Evolutionary conservation across 176 grass and related monocot species (phyloP), one percentile per base, ranked within the genome.

Genomic region (Musa schizocarpa): DNA sequence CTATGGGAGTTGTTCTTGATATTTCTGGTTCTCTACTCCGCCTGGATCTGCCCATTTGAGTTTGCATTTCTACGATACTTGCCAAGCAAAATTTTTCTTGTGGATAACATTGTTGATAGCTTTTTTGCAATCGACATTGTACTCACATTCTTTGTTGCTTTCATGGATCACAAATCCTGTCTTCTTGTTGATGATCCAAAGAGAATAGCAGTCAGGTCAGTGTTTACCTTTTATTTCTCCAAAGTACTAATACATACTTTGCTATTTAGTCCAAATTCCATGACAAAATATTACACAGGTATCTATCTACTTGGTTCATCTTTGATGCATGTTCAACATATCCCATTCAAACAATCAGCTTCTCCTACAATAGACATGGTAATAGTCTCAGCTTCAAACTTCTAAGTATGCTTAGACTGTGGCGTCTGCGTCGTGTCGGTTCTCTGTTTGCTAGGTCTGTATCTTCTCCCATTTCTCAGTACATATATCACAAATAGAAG

Each of bases 1-100:
- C 81, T 86, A 0, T 92, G 90, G 90, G 90, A 89, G 24, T 82
- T 21, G 53, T 89, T 92, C 23, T 79, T 92, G 84, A 82, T 89
- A 82, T 73, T 92, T 0, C 79, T 92, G 1, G 90, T 92, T 69
- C 72, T 86, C 81, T 92, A 92, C 81, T 92, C 90, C 24, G 90
- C 90, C 49, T 92, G 83, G 90, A 92, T 92, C 59, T 92, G 86
- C 73, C 90, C 90, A 0, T 84, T 92, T 67, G 90, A 92, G 76
- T 92, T 88, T 51, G 90, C 90, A 56, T 92, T 92, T 77, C 69
- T 89, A 63, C 79, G 81, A 77, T 82, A 92, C 81, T 80, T 92
- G 63, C 90, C 90, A 1, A 70, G 84, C 25, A 82, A 81, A 16
- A 84, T 85, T 26, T 86, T 86, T 66, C 9, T 86, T 50, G 84